A percentile compares a stretch with the other conserved stretches of the same genome.
Conservation (phyloP, 2,329 filamentous ascomycete species). For the Verruconis gallopava region DNA sequence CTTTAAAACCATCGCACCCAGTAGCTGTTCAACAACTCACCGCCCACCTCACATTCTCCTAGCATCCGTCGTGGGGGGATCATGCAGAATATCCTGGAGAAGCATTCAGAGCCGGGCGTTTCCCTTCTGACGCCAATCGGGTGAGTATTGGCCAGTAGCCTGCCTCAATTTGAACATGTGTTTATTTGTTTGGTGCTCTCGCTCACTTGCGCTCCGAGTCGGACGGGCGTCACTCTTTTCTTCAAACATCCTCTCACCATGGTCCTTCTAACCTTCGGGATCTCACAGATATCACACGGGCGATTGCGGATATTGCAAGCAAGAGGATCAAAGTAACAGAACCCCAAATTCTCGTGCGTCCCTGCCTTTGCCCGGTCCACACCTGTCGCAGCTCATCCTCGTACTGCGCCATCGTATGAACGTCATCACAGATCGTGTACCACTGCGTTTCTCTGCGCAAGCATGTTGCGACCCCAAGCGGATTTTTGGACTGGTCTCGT, state of each 20-base stretch:
- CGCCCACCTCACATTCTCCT: slow-evolving; percentile 19
- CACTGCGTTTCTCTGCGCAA: too few relatives aligned
- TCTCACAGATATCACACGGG: slow-evolving; percentile 33
- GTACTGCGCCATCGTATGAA: too few relatives aligned
- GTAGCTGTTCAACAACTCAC: slow-evolving; percentile 7
- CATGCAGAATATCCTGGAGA: slow-evolving; percentile 26
- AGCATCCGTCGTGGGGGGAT: slow-evolving; percentile 8
- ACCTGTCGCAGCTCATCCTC: too few relatives aligned
- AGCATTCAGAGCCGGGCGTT: slow-evolving; percentile 10
- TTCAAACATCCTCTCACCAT: too few relatives aligned
- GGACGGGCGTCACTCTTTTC: not conserved
- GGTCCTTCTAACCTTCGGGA: not conserved
- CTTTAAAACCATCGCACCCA: not conserved
- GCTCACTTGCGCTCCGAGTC: slow-evolving; percentile 4
- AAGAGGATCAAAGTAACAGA: slow-evolving; percentile 32
- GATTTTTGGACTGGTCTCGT: too few relatives aligned
- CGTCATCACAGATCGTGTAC: too few relatives aligned
- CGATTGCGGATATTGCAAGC: slow-evolving; percentile 40
- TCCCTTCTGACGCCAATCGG: slow-evolving; percentile 24
- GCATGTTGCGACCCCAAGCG: too few relatives aligned
- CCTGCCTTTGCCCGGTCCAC: too few relatives aligned
- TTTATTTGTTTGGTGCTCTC: slow-evolving; percentile 22
- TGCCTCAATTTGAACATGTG: slow-evolving; percentile 21
- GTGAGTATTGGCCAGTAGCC: slow-evolving; percentile 29
- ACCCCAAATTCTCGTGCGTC: slow-evolving; percentile 37